These are phyloP conservation scores for Dioscorea zingiberensis DNA, from an alignment of 106 monocot genomes.

Conservation along the genomic window DNA sequence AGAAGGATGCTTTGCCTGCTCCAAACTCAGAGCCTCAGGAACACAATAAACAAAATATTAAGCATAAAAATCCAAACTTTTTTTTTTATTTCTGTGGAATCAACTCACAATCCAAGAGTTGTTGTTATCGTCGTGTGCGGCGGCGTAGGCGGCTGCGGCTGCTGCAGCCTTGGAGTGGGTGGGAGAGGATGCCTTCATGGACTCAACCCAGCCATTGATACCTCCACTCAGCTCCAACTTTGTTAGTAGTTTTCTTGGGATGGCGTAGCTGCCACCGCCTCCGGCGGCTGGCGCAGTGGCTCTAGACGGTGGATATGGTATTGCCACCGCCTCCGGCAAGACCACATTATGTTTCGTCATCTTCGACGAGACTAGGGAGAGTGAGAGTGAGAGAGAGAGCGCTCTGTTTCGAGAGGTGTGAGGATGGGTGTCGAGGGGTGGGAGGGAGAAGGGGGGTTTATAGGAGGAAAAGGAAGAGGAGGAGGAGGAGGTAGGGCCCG, in stretches of 20 bases:
- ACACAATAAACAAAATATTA: neutral
- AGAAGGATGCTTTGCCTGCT: constrained; percentile 31
- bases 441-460: neutral
- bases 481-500: neutral
- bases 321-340: constrained; percentile 18
- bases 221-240: constrained; percentile 11
- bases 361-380: neutral
- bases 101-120: constrained; percentile 12
- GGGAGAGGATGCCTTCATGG: constrained; percentile 39
- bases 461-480: neutral
- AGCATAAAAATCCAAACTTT: neutral
- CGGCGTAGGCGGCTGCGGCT: neutral
- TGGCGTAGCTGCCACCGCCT: neutral
- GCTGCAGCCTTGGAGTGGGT: constrained; percentile 14
- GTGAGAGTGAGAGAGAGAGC: neutral
- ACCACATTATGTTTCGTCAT: constrained; percentile 50
- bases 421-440: neutral
- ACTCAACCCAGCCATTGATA: constrained; percentile 10
- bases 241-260: constrained; percentile 4
- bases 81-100: neutral
- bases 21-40: neutral
- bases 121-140: neutral
- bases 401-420: neutral
- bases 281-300: neutral
- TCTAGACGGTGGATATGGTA: constrained; percentile 24